Base-by-base conservation (phyloP, 768 basidiomycete species). In the Collybia mongolica region DNA sequence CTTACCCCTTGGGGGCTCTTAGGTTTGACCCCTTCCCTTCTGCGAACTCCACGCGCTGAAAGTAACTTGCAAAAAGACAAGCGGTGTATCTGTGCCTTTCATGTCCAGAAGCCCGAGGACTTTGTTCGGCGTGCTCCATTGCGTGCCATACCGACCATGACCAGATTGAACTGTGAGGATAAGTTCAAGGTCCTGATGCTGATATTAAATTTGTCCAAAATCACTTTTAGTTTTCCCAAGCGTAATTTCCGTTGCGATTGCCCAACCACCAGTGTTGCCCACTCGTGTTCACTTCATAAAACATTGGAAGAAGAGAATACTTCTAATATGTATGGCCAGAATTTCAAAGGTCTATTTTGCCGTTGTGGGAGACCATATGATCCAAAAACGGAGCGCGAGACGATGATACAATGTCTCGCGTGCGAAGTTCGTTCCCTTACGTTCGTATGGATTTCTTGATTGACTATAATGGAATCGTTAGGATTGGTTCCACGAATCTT, bases 401-500 rank as follows among this genome's bases (percentile, higher is more conserved):
- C 90, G 2, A 93, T 93, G 91, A 85, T 93, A 24, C 91, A 93
- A 69, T 93, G 91, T 64, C 68, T 93, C 46, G 72, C 82, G 15
- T 93, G 91, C 66, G 91, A 93, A 77, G 90, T 92, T 55, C 61
- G 81, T 74, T 50, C 35, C 37, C 43, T 51, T 39, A 12, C 18
- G 38, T 48, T 53, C 17, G 46, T 36, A 35, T 40, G 17, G 46
- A 43, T 45, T 44, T 24, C 20, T 9, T 46, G 24, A 40, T 46
- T 56, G 46, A 60, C 52, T 36, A 44, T 26, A 49, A 49, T 49
- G n/a, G 14, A 23, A 15, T 14, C 39, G 51, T n/a, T 54, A 92
- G 90, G 90, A 93, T 61, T 93, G 91, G 91, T 93, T 84, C 66
- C 91, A 93, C 58, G 91, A 93, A 70, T 92, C 89, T 9, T 93